Percentiles rank a stretch among this genome's conserved stretches.
Conservation (phyloP, 106 monocot genomes). For the Dendrobium nobile region DNA sequence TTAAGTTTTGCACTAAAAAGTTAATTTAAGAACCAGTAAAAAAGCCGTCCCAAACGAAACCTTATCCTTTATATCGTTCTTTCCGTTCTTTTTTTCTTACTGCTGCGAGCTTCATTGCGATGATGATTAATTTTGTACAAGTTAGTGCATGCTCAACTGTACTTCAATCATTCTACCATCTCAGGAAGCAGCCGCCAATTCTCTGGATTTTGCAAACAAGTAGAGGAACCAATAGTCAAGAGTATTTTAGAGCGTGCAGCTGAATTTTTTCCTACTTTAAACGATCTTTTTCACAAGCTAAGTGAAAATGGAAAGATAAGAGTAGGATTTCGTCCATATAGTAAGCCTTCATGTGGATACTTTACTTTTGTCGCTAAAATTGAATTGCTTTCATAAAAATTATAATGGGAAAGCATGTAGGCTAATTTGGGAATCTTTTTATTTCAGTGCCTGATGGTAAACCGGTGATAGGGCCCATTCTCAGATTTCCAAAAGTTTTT, state of each 20-base stretch:
- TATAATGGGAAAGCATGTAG: neutral
- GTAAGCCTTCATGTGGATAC: slow-evolving; percentile 25
- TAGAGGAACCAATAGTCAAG: slow-evolving; percentile 50
- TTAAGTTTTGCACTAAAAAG: too few species aligned
- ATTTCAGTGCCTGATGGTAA: slow-evolving; percentile 90
- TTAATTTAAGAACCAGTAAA: too few species aligned
- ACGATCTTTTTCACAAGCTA: slow-evolving; percentile 24
- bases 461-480: slow-evolving; percentile 69
- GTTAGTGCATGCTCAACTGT: neutral
- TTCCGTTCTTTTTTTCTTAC: neutral
- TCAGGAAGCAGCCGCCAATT: slow-evolving; percentile 94
- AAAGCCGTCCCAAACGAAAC: too few species aligned
- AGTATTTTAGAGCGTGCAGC: slow-evolving; percentile 61
- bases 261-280: slow-evolving; percentile 66
- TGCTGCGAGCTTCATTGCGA: too few species aligned
- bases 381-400: neutral
- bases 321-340: slow-evolving; percentile 79
- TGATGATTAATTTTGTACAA: neutral
- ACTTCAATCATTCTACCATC: neutral
- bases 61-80: neutral
- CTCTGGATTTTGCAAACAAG: slow-evolving; percentile 56
- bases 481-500: slow-evolving; percentile 51
- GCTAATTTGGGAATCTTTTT: slow-evolving; percentile 9
- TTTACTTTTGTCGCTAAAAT: neutral
- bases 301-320: slow-evolving; percentile 34